Evolutionary conservation across 192 early-diverging fungal species (phyloP).

Genomic region (Mycoemilia scoparia): DNA sequence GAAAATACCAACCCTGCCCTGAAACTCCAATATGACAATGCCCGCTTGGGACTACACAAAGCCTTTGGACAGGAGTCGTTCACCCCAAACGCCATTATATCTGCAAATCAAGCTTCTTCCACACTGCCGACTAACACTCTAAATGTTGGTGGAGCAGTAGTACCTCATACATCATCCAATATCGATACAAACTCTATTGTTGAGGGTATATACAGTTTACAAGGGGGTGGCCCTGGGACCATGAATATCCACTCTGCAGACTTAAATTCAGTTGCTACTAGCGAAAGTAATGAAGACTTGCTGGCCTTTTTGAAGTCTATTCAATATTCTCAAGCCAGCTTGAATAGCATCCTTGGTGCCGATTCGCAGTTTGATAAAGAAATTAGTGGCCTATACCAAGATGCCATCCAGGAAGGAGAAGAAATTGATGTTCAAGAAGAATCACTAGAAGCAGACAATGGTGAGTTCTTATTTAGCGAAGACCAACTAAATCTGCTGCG

Average conservation of each 20-base stretch:
- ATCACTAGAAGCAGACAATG: slow-evolving; percentile 12
- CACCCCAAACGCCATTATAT: too few relatives aligned
- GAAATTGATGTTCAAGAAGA: slow-evolving; percentile 24
- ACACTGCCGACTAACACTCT: too few relatives aligned
- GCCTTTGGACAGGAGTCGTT: too few relatives aligned
- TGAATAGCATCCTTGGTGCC: slow-evolving; percentile 2
- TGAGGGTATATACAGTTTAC: slow-evolving; percentile 4
- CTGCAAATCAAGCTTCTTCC: too few relatives aligned
- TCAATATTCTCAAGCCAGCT: too few relatives aligned
- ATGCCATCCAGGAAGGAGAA: slow-evolving; percentile 28
- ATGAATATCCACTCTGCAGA: slow-evolving; percentile 6
- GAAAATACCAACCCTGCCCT: background rate
- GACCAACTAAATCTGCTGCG: slow-evolving; percentile 30
- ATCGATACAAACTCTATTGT: background rate
- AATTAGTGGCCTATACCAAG: slow-evolving; percentile 26
- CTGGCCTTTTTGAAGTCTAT: too few relatives aligned
- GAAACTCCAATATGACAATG: too few relatives aligned
- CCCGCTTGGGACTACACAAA: background rate
- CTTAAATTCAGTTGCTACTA: slow-evolving; percentile 9
- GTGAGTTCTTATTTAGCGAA: slow-evolving; percentile 18
- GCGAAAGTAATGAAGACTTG: slow-evolving; percentile 3
- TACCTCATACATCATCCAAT: too few relatives aligned
- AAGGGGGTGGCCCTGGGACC: slow-evolving; percentile 1
- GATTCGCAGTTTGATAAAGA: slow-evolving; percentile 17
- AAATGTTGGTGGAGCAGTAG: too few relatives aligned